A percentile compares a stretch with the other conserved stretches of the same genome.
Evolutionary conservation across 345 rosid genomes (phyloP).

Genomic region (Triadica sebifera): DNA sequence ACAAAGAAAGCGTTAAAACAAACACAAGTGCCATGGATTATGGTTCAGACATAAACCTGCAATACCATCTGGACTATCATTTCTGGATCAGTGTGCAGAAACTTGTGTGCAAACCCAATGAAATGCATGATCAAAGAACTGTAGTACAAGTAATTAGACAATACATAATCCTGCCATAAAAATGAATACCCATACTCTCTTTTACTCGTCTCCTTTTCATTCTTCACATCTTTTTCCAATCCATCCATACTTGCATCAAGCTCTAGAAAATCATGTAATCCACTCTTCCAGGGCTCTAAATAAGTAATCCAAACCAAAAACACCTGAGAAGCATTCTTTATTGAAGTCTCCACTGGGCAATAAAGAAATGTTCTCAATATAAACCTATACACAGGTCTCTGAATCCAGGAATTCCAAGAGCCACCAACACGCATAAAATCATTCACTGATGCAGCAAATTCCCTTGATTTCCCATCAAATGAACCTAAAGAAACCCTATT

Average conservation of each 20-base stretch:
- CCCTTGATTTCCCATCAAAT: constrained; percentile 38
- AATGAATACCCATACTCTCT: constrained; percentile 47
- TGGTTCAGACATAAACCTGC: constrained; percentile 55
- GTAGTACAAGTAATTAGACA: constrained; percentile 84
- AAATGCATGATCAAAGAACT: constrained; percentile 91
- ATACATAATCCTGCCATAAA: constrained; percentile 66
- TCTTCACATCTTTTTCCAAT: constrained; percentile 36
- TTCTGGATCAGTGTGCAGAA: constrained; percentile 84
- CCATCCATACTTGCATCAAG: constrained; percentile 52
- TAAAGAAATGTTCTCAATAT: constrained; percentile 78
- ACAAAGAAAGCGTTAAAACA: constrained; percentile 3
- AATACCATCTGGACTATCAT: constrained; percentile 73
- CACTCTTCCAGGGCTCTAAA: constrained; percentile 75
- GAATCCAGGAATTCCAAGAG: constrained; percentile 67
- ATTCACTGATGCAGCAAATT: constrained; percentile 29
- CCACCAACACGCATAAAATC: constrained; percentile 35
- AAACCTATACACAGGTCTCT: constrained; percentile 78
- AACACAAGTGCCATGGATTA: constrained; percentile 3
- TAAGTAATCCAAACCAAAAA: constrained; percentile 75
- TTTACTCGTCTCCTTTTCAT: constrained; percentile 32
- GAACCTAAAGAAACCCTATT: constrained; percentile 40
- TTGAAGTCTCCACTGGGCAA: constrained; percentile 65
- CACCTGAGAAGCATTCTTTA: constrained; percentile 81
- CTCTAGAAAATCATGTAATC: constrained; percentile 59
- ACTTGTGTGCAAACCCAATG: constrained; percentile 91